phyloP scores from a whole-genome alignment of 306 rosid species.

The Argentina anserina region DNA sequence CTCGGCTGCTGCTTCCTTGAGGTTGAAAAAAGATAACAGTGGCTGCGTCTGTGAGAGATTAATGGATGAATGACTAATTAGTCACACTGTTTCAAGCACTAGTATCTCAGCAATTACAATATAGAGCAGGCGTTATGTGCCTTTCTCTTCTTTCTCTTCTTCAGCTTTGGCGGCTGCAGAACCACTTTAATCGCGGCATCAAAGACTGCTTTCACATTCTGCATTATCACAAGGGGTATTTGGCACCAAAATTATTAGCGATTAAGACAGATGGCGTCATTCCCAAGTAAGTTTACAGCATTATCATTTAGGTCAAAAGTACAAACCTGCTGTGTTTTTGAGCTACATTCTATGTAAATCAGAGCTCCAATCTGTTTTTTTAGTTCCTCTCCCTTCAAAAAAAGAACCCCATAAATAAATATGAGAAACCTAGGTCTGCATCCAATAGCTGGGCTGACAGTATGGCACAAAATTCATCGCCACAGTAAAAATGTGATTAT shows the following conservation, averaged over 20 bases:
- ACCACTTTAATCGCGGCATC: conserved; percentile 94
- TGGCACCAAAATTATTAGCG: not conserved
- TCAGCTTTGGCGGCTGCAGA: conserved; percentile 91
- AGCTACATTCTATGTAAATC: conserved; percentile 85
- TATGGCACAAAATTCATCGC: conserved; percentile 1
- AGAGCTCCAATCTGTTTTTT: conserved; percentile 84
- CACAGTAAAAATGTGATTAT: not conserved
- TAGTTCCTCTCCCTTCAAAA: conserved; percentile 81
- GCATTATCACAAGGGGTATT: conserved; percentile 26
- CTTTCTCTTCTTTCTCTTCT: conserved; percentile 70
- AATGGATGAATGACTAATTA: conserved; percentile 37
- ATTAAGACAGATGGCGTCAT: conserved; percentile 6
- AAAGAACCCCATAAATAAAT: conserved; percentile 8
- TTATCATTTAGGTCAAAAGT: conserved; percentile 17
- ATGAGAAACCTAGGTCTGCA: conserved; percentile 17
- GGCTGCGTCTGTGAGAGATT: conserved; percentile 34
- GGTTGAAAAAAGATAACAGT: conserved; percentile 37
- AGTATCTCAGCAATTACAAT: conserved; percentile 42
- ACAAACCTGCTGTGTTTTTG: conserved; percentile 89
- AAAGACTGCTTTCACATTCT: conserved; percentile 95
- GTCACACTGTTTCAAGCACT: conserved; percentile 40
- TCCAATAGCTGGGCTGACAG: conserved; percentile 12
- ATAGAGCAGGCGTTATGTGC: conserved; percentile 78
- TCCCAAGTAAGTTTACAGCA: conserved; percentile 5
- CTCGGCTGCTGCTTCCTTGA: conserved; percentile 33